Evolutionary conservation across 495 filamentous ascomycete species (phyloP), one percentile per base, ranked within the genome.

Genomic region (Cercophora samala): DNA sequence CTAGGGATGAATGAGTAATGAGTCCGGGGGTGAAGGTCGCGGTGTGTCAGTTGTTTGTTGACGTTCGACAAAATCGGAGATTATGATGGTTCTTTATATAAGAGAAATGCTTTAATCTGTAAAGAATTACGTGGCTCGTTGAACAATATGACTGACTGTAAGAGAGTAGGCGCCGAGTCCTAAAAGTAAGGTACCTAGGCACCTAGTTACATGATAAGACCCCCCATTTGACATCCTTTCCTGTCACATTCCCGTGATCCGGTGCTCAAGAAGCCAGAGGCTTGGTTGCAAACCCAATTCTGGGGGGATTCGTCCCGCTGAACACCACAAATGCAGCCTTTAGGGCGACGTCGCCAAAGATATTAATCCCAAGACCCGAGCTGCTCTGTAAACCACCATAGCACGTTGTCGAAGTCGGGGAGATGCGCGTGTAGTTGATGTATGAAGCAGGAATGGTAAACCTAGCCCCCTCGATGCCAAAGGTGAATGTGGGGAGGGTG

Each of bases 321-420:
- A 92, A 93, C 29, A 95, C 87, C 19, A 90, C 90, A 71, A 89
- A 93, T 70, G 91, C 88, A 69, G 85, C 85, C 83, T 93, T 93
- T 68, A 95, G 84, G 73, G 92, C 92, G 59, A 93, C 84, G 66
- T 93, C 91, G 54, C 91, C 91, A 64, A 90, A 89, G 76, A 95
- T 92, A 66, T 84, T 86, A 73, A 91, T 86, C 24, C 82, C 85
- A 24, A 91, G 77, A 55, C 85, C 85, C 23, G 76, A 77, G 76
- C 88, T 88, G 65, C 78, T 80, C 80, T 91, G 89, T 66, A 91
- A 81, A 26, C 86, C 86, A 64, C 89, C 89, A 72, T 83, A 88
- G 80, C 89, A 91, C 65, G 70, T 81, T 4, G 56, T 24, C 25
- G 60, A 66, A 4, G 66, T 68, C 3, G 55, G 21, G 46, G 72